Evolutionary conservation across 208 protist genomes (phyloP), one percentile per base, ranked within the genome.

Genomic region (Leptomonas seymouri): DNA sequence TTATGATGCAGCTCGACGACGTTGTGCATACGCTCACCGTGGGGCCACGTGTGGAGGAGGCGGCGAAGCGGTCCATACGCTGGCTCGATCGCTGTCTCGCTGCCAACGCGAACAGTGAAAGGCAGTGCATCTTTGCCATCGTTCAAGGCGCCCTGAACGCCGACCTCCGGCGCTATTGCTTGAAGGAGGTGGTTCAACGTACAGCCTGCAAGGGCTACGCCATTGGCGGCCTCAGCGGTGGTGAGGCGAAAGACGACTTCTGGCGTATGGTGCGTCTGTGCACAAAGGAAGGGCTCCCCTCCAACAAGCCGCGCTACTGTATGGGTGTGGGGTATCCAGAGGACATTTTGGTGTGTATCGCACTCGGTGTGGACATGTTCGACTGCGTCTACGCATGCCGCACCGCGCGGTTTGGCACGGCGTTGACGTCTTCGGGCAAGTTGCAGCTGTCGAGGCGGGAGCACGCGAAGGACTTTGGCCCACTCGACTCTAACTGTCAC

Each of bases 1-100:
- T 99, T 64, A 99, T 99, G 86, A 99, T 99, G 99, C 93, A 98
- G 67, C 84, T 99, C 0, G 99, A 99, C 76, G 98, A 99, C 77
- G 98, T 99, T 12, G 94, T 99, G 27, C 87, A 95, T 73, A 88
- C 89, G 8, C 75, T 93, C n/a, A 97, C 86, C 4, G 85, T 88
- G 6, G 82, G 95, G 1, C 93, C 91, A 1, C 80, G 98, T 4
- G 93, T 99, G 3, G 97, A 97, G 79, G 98, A 99, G 79, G 98
- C 98, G 20, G 97, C 96, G 76, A 68, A 90, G 49, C 89, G 99
- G 23, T 98, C 94, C 25, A 89, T 99, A 0, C 92, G 98, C 46
- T 99, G 99, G 98, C 89, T 99, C 3, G 99, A 99, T 74, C 82
- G 99, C 59, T 99, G 97, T 72, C 97, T 99, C 48, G 82, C 68